Percentiles rank a stretch among this genome's conserved stretches.
These are phyloP conservation scores for Clavaria fumosa DNA, from an alignment of 768 basidiomycete genomes.

Conservation along the genomic window DNA sequence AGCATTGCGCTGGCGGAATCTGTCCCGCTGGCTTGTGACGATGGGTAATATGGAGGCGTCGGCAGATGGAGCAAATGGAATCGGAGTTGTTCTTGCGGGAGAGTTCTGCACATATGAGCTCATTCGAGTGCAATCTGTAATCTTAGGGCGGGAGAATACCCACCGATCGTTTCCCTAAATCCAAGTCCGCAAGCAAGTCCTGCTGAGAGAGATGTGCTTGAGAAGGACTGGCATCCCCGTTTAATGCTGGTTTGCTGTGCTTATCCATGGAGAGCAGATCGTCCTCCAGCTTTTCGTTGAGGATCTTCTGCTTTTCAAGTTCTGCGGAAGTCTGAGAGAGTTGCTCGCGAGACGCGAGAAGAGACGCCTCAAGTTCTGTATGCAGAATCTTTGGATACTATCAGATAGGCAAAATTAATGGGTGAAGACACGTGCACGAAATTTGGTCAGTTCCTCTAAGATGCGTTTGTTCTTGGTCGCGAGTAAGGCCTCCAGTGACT, in stretches of 20 bases:
- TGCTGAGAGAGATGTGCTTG: slow-evolving; percentile 16
- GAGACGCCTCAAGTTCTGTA: slow-evolving; percentile 60
- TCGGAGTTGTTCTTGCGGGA: slow-evolving; percentile 40
- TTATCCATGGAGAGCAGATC: slow-evolving; percentile 76
- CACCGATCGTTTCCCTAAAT: slow-evolving; percentile 41
- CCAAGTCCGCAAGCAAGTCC: slow-evolving; percentile 60
- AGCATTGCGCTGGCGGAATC: slow-evolving; percentile 94
- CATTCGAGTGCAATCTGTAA: neutral
- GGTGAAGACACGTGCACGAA: slow-evolving; percentile 41
- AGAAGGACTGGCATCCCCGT: slow-evolving; percentile 19
- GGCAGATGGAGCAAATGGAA: slow-evolving; percentile 57
- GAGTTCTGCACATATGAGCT: slow-evolving; percentile 13
- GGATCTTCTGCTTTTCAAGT: slow-evolving; percentile 55
- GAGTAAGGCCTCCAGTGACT: slow-evolving; percentile 80
- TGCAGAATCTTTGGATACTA: slow-evolving; percentile 49
- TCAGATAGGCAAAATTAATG: slow-evolving; percentile 1
- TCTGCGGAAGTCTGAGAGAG: slow-evolving; percentile 46
- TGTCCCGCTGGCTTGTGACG: slow-evolving; percentile 90
- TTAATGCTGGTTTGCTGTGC: slow-evolving; percentile 23
- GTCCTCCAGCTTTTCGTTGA: slow-evolving; percentile 87
- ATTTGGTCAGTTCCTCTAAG: slow-evolving; percentile 82
- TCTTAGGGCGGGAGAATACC: slow-evolving; percentile 18
- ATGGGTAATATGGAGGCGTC: slow-evolving; percentile 97
- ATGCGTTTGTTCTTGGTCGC: slow-evolving; percentile 90
- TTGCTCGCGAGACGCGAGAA: slow-evolving; percentile 40